These are phyloP conservation scores for Aspergillus kassunensis DNA, from an alignment of 495 filamentous ascomycete genomes.

Conservation along the genomic window DNA sequence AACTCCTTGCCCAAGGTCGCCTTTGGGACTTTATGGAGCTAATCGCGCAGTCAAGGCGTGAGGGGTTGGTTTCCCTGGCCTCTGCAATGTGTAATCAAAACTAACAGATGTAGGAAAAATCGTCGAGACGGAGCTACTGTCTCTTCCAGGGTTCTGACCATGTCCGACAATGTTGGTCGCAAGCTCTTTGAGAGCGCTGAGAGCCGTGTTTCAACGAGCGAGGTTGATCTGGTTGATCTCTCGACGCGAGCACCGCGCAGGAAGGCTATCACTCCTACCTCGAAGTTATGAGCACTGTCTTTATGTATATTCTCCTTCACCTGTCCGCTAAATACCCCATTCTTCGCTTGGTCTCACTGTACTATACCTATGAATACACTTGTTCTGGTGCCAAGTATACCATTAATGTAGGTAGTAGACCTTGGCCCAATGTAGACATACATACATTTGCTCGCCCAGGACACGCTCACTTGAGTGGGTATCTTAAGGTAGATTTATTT, in stretches of 20 bases:
- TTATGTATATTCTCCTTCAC: not conserved
- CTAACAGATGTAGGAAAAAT: slow-evolving; percentile 60
- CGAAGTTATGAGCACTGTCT: slow-evolving; percentile 28
- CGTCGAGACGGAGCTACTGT: slow-evolving; percentile 87
- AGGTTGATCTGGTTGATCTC: slow-evolving; percentile 30
- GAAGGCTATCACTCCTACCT: slow-evolving; percentile 32
- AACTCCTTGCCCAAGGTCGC: slow-evolving; percentile 62
- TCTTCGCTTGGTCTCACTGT: not conserved
- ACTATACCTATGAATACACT: not conserved
- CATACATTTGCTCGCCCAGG: too few relatives aligned
- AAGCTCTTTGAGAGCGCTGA: slow-evolving; percentile 43
- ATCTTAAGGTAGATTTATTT: too few relatives aligned
- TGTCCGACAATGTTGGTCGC: slow-evolving; percentile 61
- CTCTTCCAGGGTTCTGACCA: slow-evolving; percentile 69
- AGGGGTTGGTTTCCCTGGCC: slow-evolving; percentile 55
- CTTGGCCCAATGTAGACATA: too few relatives aligned
- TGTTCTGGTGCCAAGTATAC: not conserved
- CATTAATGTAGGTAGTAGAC: too few relatives aligned
- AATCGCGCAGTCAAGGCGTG: slow-evolving; percentile 75
- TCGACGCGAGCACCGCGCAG: slow-evolving; percentile 37
- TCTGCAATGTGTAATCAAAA: not conserved
- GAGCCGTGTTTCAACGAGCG: slow-evolving; percentile 23
- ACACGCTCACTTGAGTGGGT: too few relatives aligned
- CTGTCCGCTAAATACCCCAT: slow-evolving; percentile 3
- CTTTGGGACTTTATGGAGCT: slow-evolving; percentile 89